A percentile compares a stretch with the other conserved stretches of the same genome.
phyloP scores from a whole-genome alignment of 73 alveolate species.

The Halteria grandinella region DNA sequence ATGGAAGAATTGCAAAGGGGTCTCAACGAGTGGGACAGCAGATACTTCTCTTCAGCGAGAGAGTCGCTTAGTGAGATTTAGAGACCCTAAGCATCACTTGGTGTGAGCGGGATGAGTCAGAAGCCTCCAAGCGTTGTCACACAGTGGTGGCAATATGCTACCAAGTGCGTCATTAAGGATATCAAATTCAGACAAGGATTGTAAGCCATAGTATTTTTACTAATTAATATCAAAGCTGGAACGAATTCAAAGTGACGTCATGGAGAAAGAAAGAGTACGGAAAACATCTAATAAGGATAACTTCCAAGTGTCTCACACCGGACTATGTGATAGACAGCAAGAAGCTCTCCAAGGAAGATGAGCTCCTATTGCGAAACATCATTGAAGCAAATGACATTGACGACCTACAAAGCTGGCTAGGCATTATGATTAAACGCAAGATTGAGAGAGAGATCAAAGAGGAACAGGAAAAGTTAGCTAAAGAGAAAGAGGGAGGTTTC shows the following conservation, averaged over 20 bases:
- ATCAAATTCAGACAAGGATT: slow-evolving; percentile 35
- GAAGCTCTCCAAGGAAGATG: slow-evolving; percentile 30
- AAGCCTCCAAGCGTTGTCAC: too few relatives aligned
- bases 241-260: slow-evolving; percentile 36
- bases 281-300: neutral
- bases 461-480: neutral
- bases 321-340: slow-evolving; percentile 31
- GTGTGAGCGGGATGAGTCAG: too few relatives aligned
- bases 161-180: slow-evolving; percentile 19
- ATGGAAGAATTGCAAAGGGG: too few relatives aligned
- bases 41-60: too few relatives aligned
- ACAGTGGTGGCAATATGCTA: slow-evolving; percentile 68
- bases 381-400: slow-evolving; percentile 9
- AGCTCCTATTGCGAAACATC: slow-evolving; percentile 9
- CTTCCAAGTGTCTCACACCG: slow-evolving; percentile 9
- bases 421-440: slow-evolving; percentile 19
- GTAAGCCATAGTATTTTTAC: neutral
- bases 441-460: slow-evolving; percentile 48
- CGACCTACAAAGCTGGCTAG: slow-evolving; percentile 47
- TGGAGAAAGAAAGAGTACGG: slow-evolving; percentile 32
- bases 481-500: slow-evolving; percentile 9
- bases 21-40: too few relatives aligned
- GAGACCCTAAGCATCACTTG: too few relatives aligned
- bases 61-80: too few relatives aligned
- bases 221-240: slow-evolving; percentile 5